These are phyloP conservation scores for Closterium sp. DNA, from an alignment of 139 green algal genomes.

Conservation along the genomic window DNA sequence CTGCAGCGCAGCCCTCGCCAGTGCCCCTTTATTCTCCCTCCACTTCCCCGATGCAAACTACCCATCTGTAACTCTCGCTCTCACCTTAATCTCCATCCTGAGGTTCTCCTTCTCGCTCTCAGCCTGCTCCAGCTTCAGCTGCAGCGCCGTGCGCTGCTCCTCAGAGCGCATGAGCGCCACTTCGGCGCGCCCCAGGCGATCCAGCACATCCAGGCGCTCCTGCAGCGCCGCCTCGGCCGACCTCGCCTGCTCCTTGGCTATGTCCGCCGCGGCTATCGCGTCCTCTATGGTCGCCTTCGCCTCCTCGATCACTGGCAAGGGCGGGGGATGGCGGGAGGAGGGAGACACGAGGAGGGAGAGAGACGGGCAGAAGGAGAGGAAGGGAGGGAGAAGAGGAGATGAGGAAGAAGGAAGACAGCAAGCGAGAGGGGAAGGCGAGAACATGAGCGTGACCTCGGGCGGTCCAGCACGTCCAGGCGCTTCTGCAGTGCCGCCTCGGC, in stretches of 20 bases:
- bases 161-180: not conserved
- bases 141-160: constrained; percentile 1
- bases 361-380: no score
- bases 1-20: no score
- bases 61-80: no score
- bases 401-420: no score
- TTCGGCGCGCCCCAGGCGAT: constrained; percentile 18
- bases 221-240: constrained; percentile 23
- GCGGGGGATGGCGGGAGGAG: not conserved
- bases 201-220: constrained; percentile 32
- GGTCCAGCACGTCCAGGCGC: constrained; percentile 30
- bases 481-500: constrained; percentile 29
- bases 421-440: no score
- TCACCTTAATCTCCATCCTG: constrained; percentile 26
- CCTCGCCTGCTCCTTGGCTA: constrained; percentile 36
- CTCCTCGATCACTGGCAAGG: constrained; percentile 42
- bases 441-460: not conserved
- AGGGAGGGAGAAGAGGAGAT: no score
- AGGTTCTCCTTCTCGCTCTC: constrained; percentile 20
- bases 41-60: not conserved
- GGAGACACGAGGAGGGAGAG: no score
- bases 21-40: no score
- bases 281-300: constrained; percentile 40
- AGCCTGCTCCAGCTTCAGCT: not conserved
- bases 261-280: constrained; percentile 20